Conservation (phyloP, 192 early-diverging fungal species). For the Chytriomyces sp. region DNA sequence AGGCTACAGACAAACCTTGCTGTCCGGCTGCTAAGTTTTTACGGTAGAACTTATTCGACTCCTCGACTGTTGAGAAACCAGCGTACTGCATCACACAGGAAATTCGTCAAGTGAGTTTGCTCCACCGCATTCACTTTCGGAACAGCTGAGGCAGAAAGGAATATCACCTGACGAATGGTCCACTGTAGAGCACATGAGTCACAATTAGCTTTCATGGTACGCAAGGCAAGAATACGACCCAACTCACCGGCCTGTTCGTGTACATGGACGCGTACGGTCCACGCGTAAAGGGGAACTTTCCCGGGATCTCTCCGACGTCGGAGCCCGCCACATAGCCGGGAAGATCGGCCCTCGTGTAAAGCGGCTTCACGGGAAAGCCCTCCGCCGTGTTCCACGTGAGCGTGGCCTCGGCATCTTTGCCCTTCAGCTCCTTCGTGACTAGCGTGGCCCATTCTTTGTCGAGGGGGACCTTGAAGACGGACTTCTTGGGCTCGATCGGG, state of each 20-base stretch:
- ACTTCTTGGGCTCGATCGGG: too few species aligned
- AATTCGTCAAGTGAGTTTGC: neutral
- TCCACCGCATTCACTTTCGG: neutral
- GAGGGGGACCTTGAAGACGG: conserved; percentile 63
- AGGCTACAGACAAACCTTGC: conserved; percentile 85
- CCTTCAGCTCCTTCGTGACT: conserved; percentile 84
- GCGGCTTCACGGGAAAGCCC: conserved; percentile 81
- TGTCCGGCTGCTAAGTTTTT: conserved; percentile 87
- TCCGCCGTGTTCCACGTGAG: conserved; percentile 84
- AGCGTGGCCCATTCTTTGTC: conserved; percentile 72
- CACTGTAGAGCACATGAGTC: conserved; percentile 82
- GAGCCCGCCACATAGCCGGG: conserved; percentile 36
- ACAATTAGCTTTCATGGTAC: neutral
- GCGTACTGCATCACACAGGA: conserved; percentile 64
- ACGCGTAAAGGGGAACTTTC: conserved; percentile 85
- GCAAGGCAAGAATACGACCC: conserved; percentile 48
- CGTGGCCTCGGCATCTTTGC: conserved; percentile 72
- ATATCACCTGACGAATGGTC: conserved; percentile 78
- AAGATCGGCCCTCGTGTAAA: conserved; percentile 79
- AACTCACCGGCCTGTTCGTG: conserved; percentile 18
- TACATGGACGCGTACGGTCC: conserved; percentile 46
- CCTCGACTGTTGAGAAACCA: conserved; percentile 91
- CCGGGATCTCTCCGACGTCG: conserved; percentile 71
- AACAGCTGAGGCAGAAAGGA: neutral
- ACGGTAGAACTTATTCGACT: conserved; percentile 86